Base-by-base conservation (phyloP, 306 rosid species). In the Senna siamea region DNA sequence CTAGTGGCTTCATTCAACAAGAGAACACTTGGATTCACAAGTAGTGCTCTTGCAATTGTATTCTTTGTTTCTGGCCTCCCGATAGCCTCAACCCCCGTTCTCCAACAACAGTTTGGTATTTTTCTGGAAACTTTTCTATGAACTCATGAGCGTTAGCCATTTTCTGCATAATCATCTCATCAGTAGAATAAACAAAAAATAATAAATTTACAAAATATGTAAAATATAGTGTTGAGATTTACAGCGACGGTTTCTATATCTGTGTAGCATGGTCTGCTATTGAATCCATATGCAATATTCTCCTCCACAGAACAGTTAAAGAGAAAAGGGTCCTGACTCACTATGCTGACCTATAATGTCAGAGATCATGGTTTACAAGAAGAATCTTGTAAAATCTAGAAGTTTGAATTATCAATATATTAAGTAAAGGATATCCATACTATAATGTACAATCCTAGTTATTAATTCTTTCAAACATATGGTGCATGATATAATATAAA, bases 211-310 rank as follows among this genome's bases (percentile, higher is more conserved):
- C 55, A 30, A 14, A 14, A 44, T 0, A 0, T 37, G 0, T 12
- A 2, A 26, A 66, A 3, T 5, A 44, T 18, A 60, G 14, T 37
- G 37, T 76, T 11, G 23, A 40, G 63, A 56, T 78, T 75, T 69
- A 85, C 83, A 22, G 88, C 83, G 10, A 66, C 85, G 41, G 44
- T 81, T 81, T 81, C 85, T 52, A 84, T 78, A 9, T 81, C 83
- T 8, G 57, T 44, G 54, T 8, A 19, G 74, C 70, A 76, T 30
- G 70, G 74, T 70, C 72, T 81, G 40, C 88, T 85, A 55, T 68
- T 70, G 53, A 80, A 14, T n/a, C 88, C 88, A 57, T 84, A 84
- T 20, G 88, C 85, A 72, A 80, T 84, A 64, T 84, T 84, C 74
- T 84, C 88, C 73, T 80, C 83, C 34, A 80, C 61, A 13, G 81